Conservation (phyloP, 2,329 filamentous ascomycete genomes). For the Colletotrichum endophyticum region DNA sequence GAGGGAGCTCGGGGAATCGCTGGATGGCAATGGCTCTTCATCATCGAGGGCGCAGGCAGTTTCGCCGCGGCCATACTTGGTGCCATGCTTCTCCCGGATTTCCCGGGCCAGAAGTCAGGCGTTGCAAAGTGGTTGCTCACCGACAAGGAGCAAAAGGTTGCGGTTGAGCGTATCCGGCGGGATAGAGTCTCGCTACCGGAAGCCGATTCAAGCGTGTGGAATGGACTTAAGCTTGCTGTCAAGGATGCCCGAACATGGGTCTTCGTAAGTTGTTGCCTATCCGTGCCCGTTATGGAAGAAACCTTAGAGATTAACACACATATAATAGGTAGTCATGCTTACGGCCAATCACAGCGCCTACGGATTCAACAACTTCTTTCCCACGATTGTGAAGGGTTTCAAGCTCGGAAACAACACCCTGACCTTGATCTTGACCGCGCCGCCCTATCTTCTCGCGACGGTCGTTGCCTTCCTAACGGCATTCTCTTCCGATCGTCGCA, state of each 20-base stretch:
- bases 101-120: background rate
- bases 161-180: background rate
- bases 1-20: background rate
- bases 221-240: slow-evolving; percentile 25
- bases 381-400: slow-evolving; percentile 35
- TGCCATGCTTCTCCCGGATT: background rate
- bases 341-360: slow-evolving; percentile 26
- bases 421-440: slow-evolving; percentile 32
- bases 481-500: slow-evolving; percentile 19
- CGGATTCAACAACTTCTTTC: slow-evolving; percentile 29
- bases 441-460: slow-evolving; percentile 26
- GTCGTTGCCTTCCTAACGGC: slow-evolving; percentile 15
- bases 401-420: slow-evolving; percentile 27
- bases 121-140: background rate
- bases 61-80: background rate
- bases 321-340: slow-evolving; percentile 9
- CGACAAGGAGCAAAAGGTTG: slow-evolving; percentile 12
- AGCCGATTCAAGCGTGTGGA: background rate
- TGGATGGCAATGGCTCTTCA: background rate
- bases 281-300: background rate
- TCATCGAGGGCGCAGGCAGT: background rate
- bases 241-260: slow-evolving; percentile 27
- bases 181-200: slow-evolving; percentile 26
- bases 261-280: slow-evolving; percentile 13
- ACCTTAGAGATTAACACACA: background rate